phyloP scores from a whole-genome alignment of 345 rosid genomes.

The Moricandia moricandioides region DNA sequence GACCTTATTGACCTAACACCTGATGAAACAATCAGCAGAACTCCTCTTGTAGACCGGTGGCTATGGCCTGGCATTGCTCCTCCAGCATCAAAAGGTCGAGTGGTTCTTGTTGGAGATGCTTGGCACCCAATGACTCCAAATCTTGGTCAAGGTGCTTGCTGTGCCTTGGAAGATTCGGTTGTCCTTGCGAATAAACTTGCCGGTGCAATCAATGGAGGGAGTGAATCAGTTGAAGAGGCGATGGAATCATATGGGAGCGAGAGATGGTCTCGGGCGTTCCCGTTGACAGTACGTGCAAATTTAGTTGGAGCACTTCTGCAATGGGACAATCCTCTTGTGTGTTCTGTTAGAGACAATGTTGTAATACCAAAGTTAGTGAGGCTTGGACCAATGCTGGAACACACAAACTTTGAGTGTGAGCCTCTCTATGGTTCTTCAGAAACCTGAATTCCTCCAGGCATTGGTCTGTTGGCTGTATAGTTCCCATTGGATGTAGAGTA shows the following conservation, averaged over 20 bases:
- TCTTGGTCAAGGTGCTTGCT: slow-evolving; percentile 89
- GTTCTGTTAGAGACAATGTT: slow-evolving; percentile 60
- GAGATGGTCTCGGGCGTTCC: slow-evolving; percentile 76
- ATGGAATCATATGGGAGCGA: slow-evolving; percentile 64
- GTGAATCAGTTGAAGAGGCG: slow-evolving; percentile 50
- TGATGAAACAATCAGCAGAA: slow-evolving; percentile 65
- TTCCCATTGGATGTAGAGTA: neutral
- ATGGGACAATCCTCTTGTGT: slow-evolving; percentile 78
- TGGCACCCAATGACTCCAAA: slow-evolving; percentile 99
- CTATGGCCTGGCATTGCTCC: slow-evolving; percentile 74
- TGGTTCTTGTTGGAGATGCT: slow-evolving; percentile 82
- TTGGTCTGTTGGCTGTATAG: slow-evolving; percentile 1
- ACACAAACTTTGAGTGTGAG: slow-evolving; percentile 76
- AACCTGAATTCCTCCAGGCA: neutral
- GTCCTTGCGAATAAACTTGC: slow-evolving; percentile 71
- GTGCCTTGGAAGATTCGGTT: slow-evolving; percentile 83
- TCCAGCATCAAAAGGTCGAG: slow-evolving; percentile 56
- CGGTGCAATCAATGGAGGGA: slow-evolving; percentile 42
- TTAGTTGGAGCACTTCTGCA: slow-evolving; percentile 79
- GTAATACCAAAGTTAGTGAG: slow-evolving; percentile 65
- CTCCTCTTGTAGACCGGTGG: slow-evolving; percentile 89
- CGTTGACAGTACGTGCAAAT: slow-evolving; percentile 68
- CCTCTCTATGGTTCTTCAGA: slow-evolving; percentile 43
- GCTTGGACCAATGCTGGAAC: slow-evolving; percentile 74
- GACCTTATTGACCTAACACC: slow-evolving; percentile 61